These are phyloP conservation scores for Cucurbita maxima DNA, from an alignment of 306 rosid species.

Conservation along the genomic window DNA sequence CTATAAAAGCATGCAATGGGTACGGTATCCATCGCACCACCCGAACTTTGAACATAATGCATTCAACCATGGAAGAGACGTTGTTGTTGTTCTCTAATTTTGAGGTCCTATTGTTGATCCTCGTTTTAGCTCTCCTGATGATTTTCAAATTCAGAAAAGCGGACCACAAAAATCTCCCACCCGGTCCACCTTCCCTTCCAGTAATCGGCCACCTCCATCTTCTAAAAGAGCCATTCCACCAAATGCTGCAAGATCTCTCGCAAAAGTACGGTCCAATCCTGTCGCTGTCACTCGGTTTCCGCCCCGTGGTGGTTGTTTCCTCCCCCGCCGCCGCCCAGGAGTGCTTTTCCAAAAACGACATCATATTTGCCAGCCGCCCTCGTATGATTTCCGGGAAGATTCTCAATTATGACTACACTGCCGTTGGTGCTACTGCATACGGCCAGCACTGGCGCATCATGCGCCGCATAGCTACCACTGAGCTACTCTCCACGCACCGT, in stretches of 20 bases:
- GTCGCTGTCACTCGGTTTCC: conserved; percentile 9
- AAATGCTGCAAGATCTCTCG: background rate
- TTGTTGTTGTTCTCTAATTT: background rate
- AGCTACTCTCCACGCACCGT: background rate
- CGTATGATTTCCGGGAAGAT: conserved; percentile 6
- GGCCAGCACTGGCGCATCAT: conserved; percentile 19
- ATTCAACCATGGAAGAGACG: background rate
- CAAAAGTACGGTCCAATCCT: background rate
- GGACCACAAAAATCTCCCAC: conserved; percentile 7
- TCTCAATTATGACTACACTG: conserved; percentile 10
- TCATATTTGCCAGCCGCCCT: conserved; percentile 19
- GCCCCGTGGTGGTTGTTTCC: conserved; percentile 5
- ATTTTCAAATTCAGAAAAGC: background rate
- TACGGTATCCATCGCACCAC: background rate
- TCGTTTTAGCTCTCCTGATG: background rate
- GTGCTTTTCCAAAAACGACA: conserved; percentile 20
- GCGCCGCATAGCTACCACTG: background rate
- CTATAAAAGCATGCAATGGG: background rate
- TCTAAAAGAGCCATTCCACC: conserved; percentile 14
- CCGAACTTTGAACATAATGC: background rate
- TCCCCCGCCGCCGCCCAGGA: conserved; percentile 11
- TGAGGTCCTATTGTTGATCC: background rate
- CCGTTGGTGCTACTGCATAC: background rate
- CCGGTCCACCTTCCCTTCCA: conserved; percentile 12
- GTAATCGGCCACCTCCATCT: conserved; percentile 36